Conservation (phyloP, 73 alveolate genomes). For the Paramecium primaurelia region DNA sequence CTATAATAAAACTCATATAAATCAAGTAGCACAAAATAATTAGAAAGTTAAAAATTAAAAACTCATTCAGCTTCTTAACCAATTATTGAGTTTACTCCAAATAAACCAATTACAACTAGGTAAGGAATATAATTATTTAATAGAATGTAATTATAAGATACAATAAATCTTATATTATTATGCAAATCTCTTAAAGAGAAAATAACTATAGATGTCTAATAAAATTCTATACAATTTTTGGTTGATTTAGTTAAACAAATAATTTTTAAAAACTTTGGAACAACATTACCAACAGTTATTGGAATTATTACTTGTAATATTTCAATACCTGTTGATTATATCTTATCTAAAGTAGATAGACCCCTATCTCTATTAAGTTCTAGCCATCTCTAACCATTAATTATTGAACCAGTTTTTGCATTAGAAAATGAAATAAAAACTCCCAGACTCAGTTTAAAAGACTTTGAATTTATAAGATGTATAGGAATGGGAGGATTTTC, state of each 20-base stretch:
- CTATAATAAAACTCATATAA: not conserved
- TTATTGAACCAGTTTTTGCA: conserved; percentile 11
- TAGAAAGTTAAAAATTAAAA: not conserved
- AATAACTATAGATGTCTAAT: not conserved
- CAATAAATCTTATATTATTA: not conserved
- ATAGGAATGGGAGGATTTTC: conserved; percentile 60
- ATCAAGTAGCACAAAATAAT: not conserved
- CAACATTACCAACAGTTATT: not conserved
- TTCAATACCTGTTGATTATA: conserved; percentile 44
- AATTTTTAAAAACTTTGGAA: not conserved
- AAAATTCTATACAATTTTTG: not conserved
- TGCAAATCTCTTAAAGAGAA: not conserved
- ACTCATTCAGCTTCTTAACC: conserved; percentile 32
- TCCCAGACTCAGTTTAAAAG: conserved; percentile 40
- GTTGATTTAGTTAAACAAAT: conserved; percentile 1
- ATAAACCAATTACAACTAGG: conserved; percentile 47
- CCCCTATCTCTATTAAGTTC: not conserved
- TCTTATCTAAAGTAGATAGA: conserved; percentile 15
- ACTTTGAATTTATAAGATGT: conserved; percentile 49
- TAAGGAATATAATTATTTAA: not conserved
- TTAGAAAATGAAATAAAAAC: conserved; percentile 22
- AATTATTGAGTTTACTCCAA: not conserved
- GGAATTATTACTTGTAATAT: conserved; percentile 19
- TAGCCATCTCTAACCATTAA: not conserved
- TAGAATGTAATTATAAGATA: conserved; percentile 9